Conservation (phyloP, 2,329 filamentous ascomycete genomes). For the Xylaria sp. region DNA sequence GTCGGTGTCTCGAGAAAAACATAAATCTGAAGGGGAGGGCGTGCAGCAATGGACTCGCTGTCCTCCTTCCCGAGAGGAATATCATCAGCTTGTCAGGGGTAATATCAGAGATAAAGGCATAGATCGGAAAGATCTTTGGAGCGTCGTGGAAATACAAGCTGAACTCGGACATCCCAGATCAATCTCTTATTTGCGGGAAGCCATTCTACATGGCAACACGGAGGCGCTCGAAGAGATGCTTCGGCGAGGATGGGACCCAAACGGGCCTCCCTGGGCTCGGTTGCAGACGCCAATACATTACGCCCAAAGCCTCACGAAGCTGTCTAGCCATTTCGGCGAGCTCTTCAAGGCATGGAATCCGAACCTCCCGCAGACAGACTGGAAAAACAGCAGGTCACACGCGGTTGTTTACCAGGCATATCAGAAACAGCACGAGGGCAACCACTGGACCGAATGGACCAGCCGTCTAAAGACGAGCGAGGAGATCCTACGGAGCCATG, state of each 20-base stretch:
- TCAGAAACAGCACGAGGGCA: background rate
- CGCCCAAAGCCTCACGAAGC: background rate
- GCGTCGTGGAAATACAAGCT: constrained; percentile 8
- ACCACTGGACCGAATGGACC: background rate
- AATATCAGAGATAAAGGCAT: background rate
- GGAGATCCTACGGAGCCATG: background rate
- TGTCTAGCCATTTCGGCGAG: background rate
- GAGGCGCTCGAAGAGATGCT: constrained; percentile 17
- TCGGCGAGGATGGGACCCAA: constrained; percentile 14
- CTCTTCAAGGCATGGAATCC: constrained; percentile 13
- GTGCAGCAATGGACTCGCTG: constrained; percentile 11
- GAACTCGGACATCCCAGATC: constrained; percentile 5
- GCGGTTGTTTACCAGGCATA: constrained; percentile 9
- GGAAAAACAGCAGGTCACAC: constrained; percentile 15
- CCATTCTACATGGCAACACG: background rate
- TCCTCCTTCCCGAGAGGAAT: constrained; percentile 13
- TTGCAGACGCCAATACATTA: constrained; percentile 14
- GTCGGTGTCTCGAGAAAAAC: too few relatives aligned
- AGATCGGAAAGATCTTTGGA: constrained; percentile 17
- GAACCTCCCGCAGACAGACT: constrained; percentile 21
- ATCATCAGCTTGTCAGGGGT: constrained; percentile 5
- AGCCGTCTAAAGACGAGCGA: background rate
- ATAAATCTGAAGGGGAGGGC: background rate
- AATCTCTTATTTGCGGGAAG: background rate
- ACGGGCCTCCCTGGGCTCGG: constrained; percentile 8